Base-by-base conservation (phyloP, 305 asterid genomes). In the Fraxinus nigra region DNA sequence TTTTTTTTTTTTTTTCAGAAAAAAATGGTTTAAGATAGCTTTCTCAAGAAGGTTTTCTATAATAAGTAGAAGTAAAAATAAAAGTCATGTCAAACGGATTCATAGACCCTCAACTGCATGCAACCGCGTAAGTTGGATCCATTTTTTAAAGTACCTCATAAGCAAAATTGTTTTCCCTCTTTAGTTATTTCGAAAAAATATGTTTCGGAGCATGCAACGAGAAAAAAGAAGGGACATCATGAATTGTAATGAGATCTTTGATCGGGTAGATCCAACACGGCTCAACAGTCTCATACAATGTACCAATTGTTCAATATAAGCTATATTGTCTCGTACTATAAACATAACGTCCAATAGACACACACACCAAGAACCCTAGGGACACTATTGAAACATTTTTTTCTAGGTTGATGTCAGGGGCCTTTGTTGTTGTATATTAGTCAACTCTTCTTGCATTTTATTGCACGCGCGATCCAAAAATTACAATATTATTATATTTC, bases 391-490 rank as follows among this genome's bases (percentile, higher is more conserved):
- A 69, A 69, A 65, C 35, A 0, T 26, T 69, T 69, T 26, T 26
- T 69, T 48, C 4, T 24, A 24, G 22, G 33, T 11, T 10, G 18
- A 69, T 65, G 73, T 69, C 38, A 69, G 48, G 48, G 14, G 40
- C 38, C 18, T 28, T 24, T 67, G 75, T 26, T 20, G 11, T 40
- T 40, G 14, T 9, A 40, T 24, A 16, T 24, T 18, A 11, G 75
- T 73, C 75, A 82, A 72, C 79, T n/a, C 54, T 67, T 56, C 4
- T n/a, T 34, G 81, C 65, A 14, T 69, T 16, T 30, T 30, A 13
- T 28, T 69, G 75, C 75, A 28, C 20, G 40, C 75, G 30, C 40
- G 74, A 69, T 77, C 70, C 34, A 24, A 37, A n/a, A 35, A 28
- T 65, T 67, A 11, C 20, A 69, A 69, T 30, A 30, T 69, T 69